Conservation (phyloP, 1,284 basidiomycete genomes). For the Rhodotorula mucilaginosa region DNA sequence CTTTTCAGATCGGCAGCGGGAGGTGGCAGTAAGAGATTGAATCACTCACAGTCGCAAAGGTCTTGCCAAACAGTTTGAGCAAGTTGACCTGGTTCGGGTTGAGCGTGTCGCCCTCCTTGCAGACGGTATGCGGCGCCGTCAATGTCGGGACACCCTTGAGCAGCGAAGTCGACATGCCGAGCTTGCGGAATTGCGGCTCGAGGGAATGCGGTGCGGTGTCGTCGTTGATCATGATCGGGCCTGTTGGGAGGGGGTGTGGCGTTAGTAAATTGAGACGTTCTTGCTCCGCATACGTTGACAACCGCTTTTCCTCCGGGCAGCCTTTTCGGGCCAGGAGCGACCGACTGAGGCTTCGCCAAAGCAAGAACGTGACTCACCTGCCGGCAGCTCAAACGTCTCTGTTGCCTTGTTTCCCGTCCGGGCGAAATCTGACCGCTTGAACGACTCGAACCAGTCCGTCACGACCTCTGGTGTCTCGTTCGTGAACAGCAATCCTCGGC, state of each 20-base stretch:
- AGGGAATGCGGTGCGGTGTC: conserved; percentile 88
- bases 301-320: too few relatives aligned
- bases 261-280: not conserved
- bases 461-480: conserved; percentile 83
- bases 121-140: conserved; percentile 71
- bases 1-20: not conserved
- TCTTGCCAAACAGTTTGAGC: conserved; percentile 79
- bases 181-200: conserved; percentile 88
- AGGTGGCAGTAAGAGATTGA: not conserved
- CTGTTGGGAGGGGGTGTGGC: conserved; percentile 34
- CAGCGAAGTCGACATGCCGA: conserved; percentile 80
- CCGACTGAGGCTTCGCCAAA: not conserved
- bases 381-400: conserved; percentile 71
- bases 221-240: conserved; percentile 55
- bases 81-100: conserved; percentile 69
- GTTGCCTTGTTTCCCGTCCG: conserved; percentile 79
- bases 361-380: conserved; percentile 53
- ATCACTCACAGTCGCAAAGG: conserved; percentile 62
- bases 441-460: conserved; percentile 89
- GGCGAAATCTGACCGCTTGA: conserved; percentile 85
- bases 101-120: conserved; percentile 75
- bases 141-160: conserved; percentile 85
- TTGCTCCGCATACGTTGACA: too few relatives aligned
- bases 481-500: conserved; percentile 90
- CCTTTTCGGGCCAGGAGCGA: too few relatives aligned